Evolutionary conservation across 176 grass and related monocot species (phyloP).

Genomic region (Rhynchospora tenuis): DNA sequence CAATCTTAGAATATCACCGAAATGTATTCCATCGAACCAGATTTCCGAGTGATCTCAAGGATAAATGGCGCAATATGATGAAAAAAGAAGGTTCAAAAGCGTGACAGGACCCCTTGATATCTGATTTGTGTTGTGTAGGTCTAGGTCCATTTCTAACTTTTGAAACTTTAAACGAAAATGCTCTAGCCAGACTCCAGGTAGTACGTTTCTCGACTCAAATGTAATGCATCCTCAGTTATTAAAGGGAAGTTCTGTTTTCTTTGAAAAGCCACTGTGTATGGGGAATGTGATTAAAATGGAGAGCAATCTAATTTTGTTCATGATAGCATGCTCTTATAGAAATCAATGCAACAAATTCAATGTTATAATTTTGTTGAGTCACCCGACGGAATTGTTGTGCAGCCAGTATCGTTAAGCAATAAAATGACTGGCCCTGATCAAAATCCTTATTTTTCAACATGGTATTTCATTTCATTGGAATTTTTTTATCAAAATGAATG

Average conservation of each 20-base stretch:
- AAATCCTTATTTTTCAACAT: too few species aligned
- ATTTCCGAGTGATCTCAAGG: slow-evolving; percentile 48
- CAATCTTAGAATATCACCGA: slow-evolving; percentile 32
- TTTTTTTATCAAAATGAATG: too few species aligned
- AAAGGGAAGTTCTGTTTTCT: not conserved
- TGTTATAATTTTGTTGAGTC: too few species aligned
- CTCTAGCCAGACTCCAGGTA: not conserved
- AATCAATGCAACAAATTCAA: too few species aligned
- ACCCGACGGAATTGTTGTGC: too few species aligned
- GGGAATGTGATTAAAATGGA: too few species aligned
- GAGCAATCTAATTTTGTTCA: too few species aligned
- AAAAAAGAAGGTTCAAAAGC: not conserved
- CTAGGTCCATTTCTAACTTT: not conserved
- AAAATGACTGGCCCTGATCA: too few species aligned
- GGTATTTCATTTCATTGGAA: too few species aligned
- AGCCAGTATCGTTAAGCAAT: too few species aligned
- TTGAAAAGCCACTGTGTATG: not conserved
- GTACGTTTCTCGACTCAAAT: not conserved
- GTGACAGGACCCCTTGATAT: not conserved
- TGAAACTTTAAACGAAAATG: not conserved
- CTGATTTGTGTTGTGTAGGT: not conserved
- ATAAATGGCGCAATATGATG: slow-evolving; percentile 74
- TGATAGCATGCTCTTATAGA: too few species aligned
- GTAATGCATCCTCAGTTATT: not conserved
- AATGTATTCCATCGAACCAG: slow-evolving; percentile 47